phyloP scores from a whole-genome alignment of 371 early-diverging fungal species.

The Lichtheimia hyalospora region DNA sequence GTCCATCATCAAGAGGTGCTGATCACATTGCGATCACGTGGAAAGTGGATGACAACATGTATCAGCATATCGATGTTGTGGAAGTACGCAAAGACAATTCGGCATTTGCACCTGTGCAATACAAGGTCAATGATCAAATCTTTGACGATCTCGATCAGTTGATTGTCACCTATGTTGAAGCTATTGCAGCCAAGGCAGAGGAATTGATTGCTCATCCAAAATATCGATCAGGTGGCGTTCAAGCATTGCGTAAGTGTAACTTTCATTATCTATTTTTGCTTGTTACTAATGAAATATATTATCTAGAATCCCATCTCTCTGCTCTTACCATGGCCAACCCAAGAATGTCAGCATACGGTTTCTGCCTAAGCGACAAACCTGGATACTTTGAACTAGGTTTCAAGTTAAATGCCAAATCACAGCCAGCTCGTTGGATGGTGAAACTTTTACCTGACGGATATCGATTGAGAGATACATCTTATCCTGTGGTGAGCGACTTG shows the following conservation, averaged over 20 bases:
- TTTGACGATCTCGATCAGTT: constrained; percentile 92
- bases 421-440: constrained; percentile 49
- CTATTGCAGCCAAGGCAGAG: constrained; percentile 70
- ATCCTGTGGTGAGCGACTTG: constrained; percentile 58
- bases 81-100: constrained; percentile 66
- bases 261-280: not conserved
- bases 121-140: constrained; percentile 58
- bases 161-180: constrained; percentile 86
- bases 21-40: constrained; percentile 92
- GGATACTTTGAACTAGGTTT: constrained; percentile 57
- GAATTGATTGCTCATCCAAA: constrained; percentile 66
- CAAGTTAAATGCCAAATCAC: constrained; percentile 39
- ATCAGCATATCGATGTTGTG: constrained; percentile 89
- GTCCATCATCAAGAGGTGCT: constrained; percentile 87
- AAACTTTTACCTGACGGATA: constrained; percentile 66
- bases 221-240: constrained; percentile 47
- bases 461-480: constrained; percentile 53
- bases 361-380: constrained; percentile 50
- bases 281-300: not conserved
- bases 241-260: constrained; percentile 29
- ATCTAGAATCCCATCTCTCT: constrained; percentile 32
- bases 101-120: constrained; percentile 17
- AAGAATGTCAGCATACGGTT: constrained; percentile 57
- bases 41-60: constrained; percentile 84
- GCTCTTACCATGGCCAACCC: constrained; percentile 48